Evolutionary conservation across 2,329 filamentous ascomycete species (phyloP).

Genomic region (Botrytis sinoallii): DNA sequence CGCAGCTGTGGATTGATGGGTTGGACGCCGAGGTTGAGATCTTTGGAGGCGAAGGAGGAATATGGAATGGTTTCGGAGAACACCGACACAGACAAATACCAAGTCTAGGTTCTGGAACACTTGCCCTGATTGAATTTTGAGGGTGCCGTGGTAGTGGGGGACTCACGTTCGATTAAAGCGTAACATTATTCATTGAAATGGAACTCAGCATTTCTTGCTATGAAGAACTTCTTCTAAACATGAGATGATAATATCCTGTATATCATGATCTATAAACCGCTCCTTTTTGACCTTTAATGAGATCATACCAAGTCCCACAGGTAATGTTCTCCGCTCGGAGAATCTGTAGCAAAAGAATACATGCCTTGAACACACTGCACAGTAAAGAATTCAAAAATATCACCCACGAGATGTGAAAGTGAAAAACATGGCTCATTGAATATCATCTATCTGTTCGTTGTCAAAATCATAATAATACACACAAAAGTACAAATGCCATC

Average conservation of each 20-base stretch:
- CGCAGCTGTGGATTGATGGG: background rate
- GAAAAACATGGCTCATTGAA: background rate
- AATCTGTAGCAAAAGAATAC: background rate
- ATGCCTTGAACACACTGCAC: background rate
- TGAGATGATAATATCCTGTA: background rate
- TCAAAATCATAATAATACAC: background rate
- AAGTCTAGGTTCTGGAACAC: background rate
- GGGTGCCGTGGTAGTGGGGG: background rate
- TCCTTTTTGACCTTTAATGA: background rate
- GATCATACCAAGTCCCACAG: background rate
- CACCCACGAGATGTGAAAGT: background rate
- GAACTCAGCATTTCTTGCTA: background rate
- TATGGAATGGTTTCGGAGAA: background rate
- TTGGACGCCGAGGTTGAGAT: background rate
- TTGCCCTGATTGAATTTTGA: too few relatives aligned
- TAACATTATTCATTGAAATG: background rate
- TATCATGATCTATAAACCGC: too few relatives aligned
- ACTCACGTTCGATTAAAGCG: too few relatives aligned
- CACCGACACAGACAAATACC: background rate
- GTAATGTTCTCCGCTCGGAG: background rate
- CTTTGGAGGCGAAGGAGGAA: background rate
- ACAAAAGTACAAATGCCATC: background rate
- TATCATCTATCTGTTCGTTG: background rate
- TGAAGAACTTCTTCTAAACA: background rate
- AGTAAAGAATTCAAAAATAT: background rate